Percentiles rank a stretch among this genome's conserved stretches.
Evolutionary conservation across 371 early-diverging fungal genomes (phyloP).

Genomic region (Rhizopus arrhizus): DNA sequence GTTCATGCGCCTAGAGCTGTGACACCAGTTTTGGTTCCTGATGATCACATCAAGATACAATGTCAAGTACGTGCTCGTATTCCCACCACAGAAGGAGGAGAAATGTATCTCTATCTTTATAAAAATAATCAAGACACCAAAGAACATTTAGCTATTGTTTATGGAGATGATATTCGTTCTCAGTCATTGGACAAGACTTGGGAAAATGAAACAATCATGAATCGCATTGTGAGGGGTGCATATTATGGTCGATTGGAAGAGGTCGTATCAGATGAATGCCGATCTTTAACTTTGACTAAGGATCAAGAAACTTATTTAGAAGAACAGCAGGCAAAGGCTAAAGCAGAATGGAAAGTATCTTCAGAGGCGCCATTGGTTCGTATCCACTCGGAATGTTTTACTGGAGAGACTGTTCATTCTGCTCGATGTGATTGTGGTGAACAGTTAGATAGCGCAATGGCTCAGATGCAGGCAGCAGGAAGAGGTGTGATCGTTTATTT

Average conservation of each 20-base stretch:
- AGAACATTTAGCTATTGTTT: slow-evolving; percentile 93
- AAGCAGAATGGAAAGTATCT: slow-evolving; percentile 29
- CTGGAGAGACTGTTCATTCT: slow-evolving; percentile 93
- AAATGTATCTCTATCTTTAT: slow-evolving; percentile 85
- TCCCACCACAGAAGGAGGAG: slow-evolving; percentile 81
- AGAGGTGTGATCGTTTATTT: slow-evolving; percentile 92
- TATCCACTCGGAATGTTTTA: slow-evolving; percentile 96
- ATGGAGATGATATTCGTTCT: slow-evolving; percentile 79
- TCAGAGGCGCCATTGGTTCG: slow-evolving; percentile 74
- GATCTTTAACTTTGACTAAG: slow-evolving; percentile 34
- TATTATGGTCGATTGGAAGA: slow-evolving; percentile 63
- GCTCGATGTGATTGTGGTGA: slow-evolving; percentile 96
- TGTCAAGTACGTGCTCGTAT: slow-evolving; percentile 87
- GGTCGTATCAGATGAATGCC: slow-evolving; percentile 49
- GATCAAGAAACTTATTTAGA: slow-evolving; percentile 45
- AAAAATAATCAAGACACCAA: slow-evolving; percentile 82
- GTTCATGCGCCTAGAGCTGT: slow-evolving; percentile 49
- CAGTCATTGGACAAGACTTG: slow-evolving; percentile 66
- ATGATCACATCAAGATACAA: slow-evolving; percentile 41
- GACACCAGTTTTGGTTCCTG: slow-evolving; percentile 40
- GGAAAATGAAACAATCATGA: slow-evolving; percentile 75
- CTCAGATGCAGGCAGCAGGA: slow-evolving; percentile 78
- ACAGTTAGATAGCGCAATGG: slow-evolving; percentile 92
- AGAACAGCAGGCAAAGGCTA: slow-evolving; percentile 41
- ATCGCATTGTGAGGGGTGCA: slow-evolving; percentile 81